phyloP scores from a whole-genome alignment of 1,284 basidiomycete genomes.

The Heterobasidion occidentale region DNA sequence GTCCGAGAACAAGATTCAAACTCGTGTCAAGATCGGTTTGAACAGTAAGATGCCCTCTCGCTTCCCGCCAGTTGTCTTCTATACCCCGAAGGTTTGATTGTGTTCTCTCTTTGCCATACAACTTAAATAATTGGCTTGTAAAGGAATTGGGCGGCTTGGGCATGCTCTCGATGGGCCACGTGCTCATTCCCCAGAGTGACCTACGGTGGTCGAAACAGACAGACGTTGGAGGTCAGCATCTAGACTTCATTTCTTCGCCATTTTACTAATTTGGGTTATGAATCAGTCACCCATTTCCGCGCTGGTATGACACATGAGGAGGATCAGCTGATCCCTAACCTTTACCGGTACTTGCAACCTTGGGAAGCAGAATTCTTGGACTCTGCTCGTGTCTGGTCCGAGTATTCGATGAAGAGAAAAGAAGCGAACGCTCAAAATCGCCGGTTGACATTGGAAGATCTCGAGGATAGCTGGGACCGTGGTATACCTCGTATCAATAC shows the following conservation, averaged over 20 bases:
- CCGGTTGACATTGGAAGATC: conserved; percentile 91
- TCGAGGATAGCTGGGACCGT: conserved; percentile 97
- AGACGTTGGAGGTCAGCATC: conserved; percentile 72
- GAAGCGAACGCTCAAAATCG: conserved; percentile 98
- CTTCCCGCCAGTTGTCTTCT: conserved; percentile 97
- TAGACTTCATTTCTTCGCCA: conserved; percentile 6
- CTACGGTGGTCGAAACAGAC: conserved; percentile 98
- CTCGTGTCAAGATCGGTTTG: conserved; percentile 97
- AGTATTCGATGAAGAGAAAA: conserved; percentile 99
- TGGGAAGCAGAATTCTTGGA: conserved; percentile 99
- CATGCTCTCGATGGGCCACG: conserved; percentile 99
- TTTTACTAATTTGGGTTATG: conserved; percentile 3
- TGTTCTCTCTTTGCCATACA: conserved; percentile 1
- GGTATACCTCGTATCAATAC: conserved; percentile 98
- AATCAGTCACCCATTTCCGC: conserved; percentile 86
- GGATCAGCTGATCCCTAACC: conserved; percentile 91
- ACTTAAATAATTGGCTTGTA: conserved; percentile 5
- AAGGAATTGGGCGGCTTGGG: conserved; percentile 94
- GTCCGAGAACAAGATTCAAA: conserved; percentile 98
- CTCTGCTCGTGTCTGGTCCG: conserved; percentile 97
- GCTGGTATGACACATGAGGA: conserved; percentile 96
- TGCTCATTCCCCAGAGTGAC: conserved; percentile 96
- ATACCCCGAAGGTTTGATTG: conserved; percentile 70
- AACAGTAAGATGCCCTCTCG: conserved; percentile 99
- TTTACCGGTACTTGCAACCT: conserved; percentile 97